These are phyloP conservation scores for Cutaneotrichosporon sp. DNA, from an alignment of 1,284 basidiomycete genomes.

Conservation along the genomic window DNA sequence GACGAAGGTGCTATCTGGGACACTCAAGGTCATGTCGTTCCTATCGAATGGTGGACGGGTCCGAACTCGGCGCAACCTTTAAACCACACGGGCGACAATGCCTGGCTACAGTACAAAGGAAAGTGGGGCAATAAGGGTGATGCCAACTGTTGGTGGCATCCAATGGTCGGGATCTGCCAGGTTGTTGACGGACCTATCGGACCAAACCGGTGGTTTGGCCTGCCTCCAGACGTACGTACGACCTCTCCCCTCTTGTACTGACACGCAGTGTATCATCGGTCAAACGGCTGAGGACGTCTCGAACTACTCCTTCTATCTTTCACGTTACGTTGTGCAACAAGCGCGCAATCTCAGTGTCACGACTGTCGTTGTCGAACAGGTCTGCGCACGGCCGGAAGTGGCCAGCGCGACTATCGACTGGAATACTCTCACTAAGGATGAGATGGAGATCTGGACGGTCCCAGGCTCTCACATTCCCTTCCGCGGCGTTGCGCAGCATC, in stretches of 20 bases:
- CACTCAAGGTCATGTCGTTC: constrained; percentile 33
- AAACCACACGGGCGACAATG: constrained; percentile 23
- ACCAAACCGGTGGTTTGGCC: constrained; percentile 38
- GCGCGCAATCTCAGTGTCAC: constrained; percentile 18
- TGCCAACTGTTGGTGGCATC: constrained; percentile 39
- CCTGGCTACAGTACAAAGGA: constrained; percentile 41
- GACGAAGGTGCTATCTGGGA: constrained; percentile 44
- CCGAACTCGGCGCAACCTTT: constrained; percentile 20
- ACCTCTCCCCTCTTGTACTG: background rate
- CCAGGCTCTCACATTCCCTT: constrained; percentile 8
- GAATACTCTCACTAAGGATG: background rate
- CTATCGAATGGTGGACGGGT: constrained; percentile 35
- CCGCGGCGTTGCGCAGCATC: constrained; percentile 19
- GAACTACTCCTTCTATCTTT: constrained; percentile 30
- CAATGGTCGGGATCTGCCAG: constrained; percentile 36
- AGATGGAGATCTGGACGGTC: constrained; percentile 7
- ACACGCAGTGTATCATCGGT: constrained; percentile 31
- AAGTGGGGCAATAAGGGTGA: constrained; percentile 41
- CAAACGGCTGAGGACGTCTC: constrained; percentile 16
- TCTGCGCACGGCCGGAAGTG: constrained; percentile 27
- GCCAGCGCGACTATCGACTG: constrained; percentile 8
- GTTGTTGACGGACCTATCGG: constrained; percentile 36
- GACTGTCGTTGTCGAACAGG: constrained; percentile 35
- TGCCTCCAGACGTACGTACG: constrained; percentile 33
- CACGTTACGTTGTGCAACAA: constrained; percentile 9